Evolutionary conservation across 345 rosid species (phyloP).

Genomic region (Moricandia arvensis): DNA sequence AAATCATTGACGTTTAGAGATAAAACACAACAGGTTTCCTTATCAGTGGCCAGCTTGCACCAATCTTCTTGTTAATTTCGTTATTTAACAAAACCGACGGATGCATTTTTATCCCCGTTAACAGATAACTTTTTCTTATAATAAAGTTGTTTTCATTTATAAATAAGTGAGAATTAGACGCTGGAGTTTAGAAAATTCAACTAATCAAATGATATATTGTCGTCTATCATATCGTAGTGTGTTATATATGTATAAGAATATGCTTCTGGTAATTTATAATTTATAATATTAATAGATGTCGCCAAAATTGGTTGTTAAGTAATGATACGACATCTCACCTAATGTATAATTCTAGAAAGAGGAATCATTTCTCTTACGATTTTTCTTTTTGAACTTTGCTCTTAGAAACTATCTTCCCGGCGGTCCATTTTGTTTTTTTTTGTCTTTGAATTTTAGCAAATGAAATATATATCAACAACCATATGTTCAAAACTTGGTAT

Average conservation of each 20-base stretch:
- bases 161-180: neutral
- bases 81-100: neutral
- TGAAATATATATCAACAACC: neutral
- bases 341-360: neutral
- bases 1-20: conserved; percentile 34
- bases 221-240: neutral
- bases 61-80: conserved; percentile 3
- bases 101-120: no score
- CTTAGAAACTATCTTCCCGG: neutral
- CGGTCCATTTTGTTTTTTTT: conserved; percentile 1
- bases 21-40: conserved; percentile 22
- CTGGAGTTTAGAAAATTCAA: neutral
- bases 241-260: neutral
- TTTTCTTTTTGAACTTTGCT: neutral
- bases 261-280: neutral
- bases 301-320: neutral
- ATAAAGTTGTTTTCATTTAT: conserved; percentile 7
- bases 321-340: neutral
- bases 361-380: neutral
- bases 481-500: neutral
- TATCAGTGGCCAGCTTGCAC: conserved; percentile 37
- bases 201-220: neutral
- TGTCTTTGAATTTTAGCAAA: conserved; percentile 1
- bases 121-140: neutral
- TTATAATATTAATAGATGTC: neutral